phyloP scores from a whole-genome alignment of 441 rosid species.

The Pelargonium citronellum region DNA sequence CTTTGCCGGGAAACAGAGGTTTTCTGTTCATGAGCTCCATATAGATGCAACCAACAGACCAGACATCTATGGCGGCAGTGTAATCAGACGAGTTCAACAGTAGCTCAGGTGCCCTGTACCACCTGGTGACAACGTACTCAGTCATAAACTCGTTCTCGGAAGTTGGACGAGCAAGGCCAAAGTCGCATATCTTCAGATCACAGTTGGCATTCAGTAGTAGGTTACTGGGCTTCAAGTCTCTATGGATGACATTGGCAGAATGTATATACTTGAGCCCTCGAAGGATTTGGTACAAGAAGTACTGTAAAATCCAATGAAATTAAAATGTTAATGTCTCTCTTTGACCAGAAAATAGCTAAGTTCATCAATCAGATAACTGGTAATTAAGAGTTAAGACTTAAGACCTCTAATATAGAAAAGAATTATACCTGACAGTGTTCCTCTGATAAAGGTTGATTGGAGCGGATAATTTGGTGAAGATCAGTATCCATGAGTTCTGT shows the following conservation, averaged over 20 bases:
- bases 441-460: slow-evolving; percentile 81
- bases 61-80: slow-evolving; percentile 25
- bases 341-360: no score
- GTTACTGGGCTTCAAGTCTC: slow-evolving; percentile 91
- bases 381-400: no score
- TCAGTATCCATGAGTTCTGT: slow-evolving; percentile 91
- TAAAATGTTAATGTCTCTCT: no score
- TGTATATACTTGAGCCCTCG: slow-evolving; percentile 93
- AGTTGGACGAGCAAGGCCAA: slow-evolving; percentile 79
- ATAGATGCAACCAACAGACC: slow-evolving; percentile 28
- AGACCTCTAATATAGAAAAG: not conserved
- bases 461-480: slow-evolving; percentile 87
- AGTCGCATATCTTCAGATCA: slow-evolving; percentile 87
- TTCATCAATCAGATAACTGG: no score
- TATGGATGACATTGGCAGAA: slow-evolving; percentile 84
- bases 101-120: slow-evolving; percentile 39
- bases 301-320: slow-evolving; percentile 34
- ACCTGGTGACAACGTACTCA: slow-evolving; percentile 29
- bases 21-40: slow-evolving; percentile 27
- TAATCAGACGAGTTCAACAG: slow-evolving; percentile 24
- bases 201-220: slow-evolving; percentile 81
- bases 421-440: slow-evolving; percentile 88
- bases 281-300: slow-evolving; percentile 87
- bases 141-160: slow-evolving; percentile 37
- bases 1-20: slow-evolving; percentile 23